Evolutionary conservation across 371 early-diverging fungal species (phyloP).

Genomic region (Zopfochytrium polystomum): DNA sequence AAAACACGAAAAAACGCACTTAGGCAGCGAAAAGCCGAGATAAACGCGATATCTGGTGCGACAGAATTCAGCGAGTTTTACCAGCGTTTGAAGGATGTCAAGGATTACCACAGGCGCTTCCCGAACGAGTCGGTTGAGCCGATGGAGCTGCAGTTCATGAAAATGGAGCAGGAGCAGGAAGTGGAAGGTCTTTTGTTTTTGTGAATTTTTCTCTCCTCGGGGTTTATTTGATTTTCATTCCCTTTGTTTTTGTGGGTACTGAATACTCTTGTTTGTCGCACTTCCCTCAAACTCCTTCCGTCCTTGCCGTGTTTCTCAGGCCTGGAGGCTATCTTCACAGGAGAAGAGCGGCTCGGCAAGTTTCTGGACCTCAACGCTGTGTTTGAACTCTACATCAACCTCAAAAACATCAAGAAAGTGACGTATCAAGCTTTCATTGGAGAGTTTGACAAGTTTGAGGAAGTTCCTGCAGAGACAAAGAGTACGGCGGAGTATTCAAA

Average conservation of each 20-base stretch:
- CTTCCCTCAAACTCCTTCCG: not conserved
- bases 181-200: slow-evolving; percentile 47
- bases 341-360: slow-evolving; percentile 84
- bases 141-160: slow-evolving; percentile 73
- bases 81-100: slow-evolving; percentile 73
- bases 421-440: slow-evolving; percentile 79
- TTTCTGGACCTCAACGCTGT: slow-evolving; percentile 83
- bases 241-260: too few relatives aligned
- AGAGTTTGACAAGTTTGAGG: slow-evolving; percentile 60
- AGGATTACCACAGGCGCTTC: slow-evolving; percentile 78
- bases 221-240: slow-evolving; percentile 5
- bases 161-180: slow-evolving; percentile 54
- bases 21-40: slow-evolving; percentile 69
- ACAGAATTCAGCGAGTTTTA: slow-evolving; percentile 86
- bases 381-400: slow-evolving; percentile 75
- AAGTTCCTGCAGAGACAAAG: slow-evolving; percentile 64
- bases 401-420: slow-evolving; percentile 68
- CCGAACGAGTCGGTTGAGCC: slow-evolving; percentile 77
- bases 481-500: slow-evolving; percentile 53
- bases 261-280: too few relatives aligned
- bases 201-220: too few relatives aligned
- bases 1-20: not conserved
- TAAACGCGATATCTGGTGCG: slow-evolving; percentile 64
- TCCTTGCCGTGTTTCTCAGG: slow-evolving; percentile 37
- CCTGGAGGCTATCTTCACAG: slow-evolving; percentile 83